A percentile compares a stretch with the other conserved stretches of the same genome.
Conservation (phyloP, 192 early-diverging fungal species). For the Obelidium mucronatum region DNA sequence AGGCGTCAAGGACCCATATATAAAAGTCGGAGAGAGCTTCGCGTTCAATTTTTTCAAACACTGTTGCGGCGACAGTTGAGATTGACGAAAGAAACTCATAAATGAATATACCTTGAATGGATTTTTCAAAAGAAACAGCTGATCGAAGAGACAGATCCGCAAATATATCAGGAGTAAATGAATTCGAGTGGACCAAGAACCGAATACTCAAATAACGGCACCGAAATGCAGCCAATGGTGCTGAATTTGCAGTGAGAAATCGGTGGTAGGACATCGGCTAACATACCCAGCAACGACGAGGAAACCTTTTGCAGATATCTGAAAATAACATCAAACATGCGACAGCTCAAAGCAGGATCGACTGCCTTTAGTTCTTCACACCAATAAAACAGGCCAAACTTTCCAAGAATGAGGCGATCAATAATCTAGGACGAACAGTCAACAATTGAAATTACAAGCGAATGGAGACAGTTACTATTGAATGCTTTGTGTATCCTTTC, state of each 20-base stretch:
- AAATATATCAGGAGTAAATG: constrained; percentile 2
- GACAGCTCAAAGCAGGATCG: background rate
- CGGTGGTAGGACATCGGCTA: background rate
- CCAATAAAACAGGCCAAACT: constrained; percentile 11
- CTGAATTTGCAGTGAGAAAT: background rate
- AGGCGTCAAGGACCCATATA: background rate
- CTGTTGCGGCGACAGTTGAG: no score
- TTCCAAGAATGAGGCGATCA: background rate
- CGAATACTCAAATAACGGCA: background rate
- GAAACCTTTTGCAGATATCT: constrained; percentile 9
- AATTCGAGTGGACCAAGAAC: constrained; percentile 1
- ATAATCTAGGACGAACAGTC: constrained; percentile 1
- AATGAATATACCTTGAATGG: no score
- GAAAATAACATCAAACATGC: constrained; percentile 22
- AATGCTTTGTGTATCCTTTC: no score
- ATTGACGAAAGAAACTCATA: no score
- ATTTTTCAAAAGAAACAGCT: background rate
- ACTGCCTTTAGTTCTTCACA: constrained; percentile 1
- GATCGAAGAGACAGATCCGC: background rate
- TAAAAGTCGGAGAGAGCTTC: background rate
- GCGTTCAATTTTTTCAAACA: background rate
- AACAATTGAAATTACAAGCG: no score
- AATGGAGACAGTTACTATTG: no score
- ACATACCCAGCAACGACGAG: background rate
- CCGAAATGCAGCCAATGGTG: background rate